Evolutionary conservation across 805 yeast genomes (phyloP).

Genomic region (Ogataea ramenticola): DNA sequence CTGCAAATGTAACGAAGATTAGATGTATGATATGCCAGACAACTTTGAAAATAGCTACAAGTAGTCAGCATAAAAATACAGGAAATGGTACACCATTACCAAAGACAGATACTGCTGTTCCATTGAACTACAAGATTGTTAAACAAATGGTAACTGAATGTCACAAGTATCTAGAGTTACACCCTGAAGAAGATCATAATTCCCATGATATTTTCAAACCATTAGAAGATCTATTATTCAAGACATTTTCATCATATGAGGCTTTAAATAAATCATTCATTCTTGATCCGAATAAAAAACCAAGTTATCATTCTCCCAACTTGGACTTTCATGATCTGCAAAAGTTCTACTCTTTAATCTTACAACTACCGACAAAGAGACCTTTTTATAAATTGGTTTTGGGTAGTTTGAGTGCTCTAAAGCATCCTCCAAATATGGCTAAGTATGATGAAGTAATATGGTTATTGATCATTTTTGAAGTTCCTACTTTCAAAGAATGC

Average conservation of each 20-base stretch:
- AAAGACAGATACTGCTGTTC: neutral
- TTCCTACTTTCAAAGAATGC: conserved; percentile 53
- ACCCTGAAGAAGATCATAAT: neutral
- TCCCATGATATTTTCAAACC: conserved; percentile 33
- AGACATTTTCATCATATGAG: conserved; percentile 39
- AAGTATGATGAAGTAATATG: conserved; percentile 35
- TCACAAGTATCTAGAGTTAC: conserved; percentile 11
- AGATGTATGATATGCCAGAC: conserved; percentile 59
- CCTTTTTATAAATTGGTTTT: conserved; percentile 52
- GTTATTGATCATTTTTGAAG: conserved; percentile 60
- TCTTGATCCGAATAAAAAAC: conserved; percentile 16
- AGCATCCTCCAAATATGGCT: conserved; percentile 34
- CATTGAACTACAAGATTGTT: neutral
- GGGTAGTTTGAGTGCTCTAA: conserved; percentile 45
- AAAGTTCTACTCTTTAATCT: conserved; percentile 37
- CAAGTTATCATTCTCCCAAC: conserved; percentile 36
- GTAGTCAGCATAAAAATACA: conserved; percentile 10
- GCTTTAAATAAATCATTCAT: conserved; percentile 52
- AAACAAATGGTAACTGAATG: conserved; percentile 30
- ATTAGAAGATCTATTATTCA: conserved; percentile 38
- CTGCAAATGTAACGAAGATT: conserved; percentile 30
- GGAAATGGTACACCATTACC: conserved; percentile 12
- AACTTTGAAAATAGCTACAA: conserved; percentile 13
- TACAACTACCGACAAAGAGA: conserved; percentile 48
- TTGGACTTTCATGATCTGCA: conserved; percentile 42